Conservation (phyloP, 2,329 filamentous ascomycete species). For the Paraphaeosphaeria minitans region DNA sequence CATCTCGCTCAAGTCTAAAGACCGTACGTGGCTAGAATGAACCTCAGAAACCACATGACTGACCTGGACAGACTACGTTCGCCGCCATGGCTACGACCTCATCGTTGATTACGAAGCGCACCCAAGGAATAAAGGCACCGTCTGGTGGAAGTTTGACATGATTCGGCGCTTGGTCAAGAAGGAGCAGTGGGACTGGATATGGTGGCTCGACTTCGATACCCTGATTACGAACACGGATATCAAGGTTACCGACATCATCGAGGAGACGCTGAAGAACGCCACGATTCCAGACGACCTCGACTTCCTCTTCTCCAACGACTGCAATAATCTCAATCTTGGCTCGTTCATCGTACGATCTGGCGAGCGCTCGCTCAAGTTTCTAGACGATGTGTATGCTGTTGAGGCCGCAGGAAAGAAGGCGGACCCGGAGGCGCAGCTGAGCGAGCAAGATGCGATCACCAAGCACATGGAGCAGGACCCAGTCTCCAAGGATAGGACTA, state of each 20-base stretch:
- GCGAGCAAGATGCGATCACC: conserved; percentile 48
- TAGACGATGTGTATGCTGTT: conserved; percentile 37
- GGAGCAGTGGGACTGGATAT: conserved; percentile 49
- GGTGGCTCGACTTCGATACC: conserved; percentile 52
- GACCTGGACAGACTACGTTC: conserved; percentile 41
- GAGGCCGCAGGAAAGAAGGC: conserved; percentile 28
- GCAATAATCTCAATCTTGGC: conserved; percentile 48
- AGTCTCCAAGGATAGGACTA: conserved; percentile 23
- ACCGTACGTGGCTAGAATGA: conserved; percentile 31
- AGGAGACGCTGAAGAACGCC: conserved; percentile 37
- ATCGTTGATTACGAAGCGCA: conserved; percentile 48
- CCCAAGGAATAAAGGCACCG: conserved; percentile 29
- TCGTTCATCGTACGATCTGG: conserved; percentile 46
- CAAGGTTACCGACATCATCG: conserved; percentile 44
- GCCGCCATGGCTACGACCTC: conserved; percentile 48
- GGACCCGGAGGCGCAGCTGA: conserved; percentile 29
- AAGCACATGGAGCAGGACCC: conserved; percentile 38
- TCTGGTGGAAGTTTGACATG: conserved; percentile 49
- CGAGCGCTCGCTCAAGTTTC: conserved; percentile 43
- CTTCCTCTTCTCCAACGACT: conserved; percentile 47
- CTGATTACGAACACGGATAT: conserved; percentile 48
- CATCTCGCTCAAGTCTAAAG: conserved; percentile 45
- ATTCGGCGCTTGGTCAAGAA: conserved; percentile 41
- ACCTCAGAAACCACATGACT: conserved; percentile 3
- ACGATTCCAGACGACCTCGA: conserved; percentile 42